Evolutionary conservation across 1,284 basidiomycete genomes (phyloP), one percentile per base, ranked within the genome.

Genomic region (Hymenochaete sp.): DNA sequence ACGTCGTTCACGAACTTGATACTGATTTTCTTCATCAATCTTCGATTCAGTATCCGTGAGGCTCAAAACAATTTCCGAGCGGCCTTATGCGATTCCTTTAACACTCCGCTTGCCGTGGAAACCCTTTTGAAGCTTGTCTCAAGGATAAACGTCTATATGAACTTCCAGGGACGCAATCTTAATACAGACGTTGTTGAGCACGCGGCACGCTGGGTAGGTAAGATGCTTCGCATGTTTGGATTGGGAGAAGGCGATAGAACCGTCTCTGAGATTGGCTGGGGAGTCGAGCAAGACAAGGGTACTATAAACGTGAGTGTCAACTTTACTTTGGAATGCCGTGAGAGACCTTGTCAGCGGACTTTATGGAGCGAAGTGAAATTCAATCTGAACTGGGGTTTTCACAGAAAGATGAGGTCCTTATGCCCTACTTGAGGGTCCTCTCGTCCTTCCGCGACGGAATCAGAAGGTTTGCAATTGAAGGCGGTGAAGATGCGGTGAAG

Each of bases 71-170:
- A 75, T 2, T 96, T 98, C 75, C 82, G 91, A 44, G 71, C 67
- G n/a, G 89, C 93, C 0, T 79, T 99, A 46, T 96, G 89, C 66
- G 95, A 99, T 64, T 97, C 93, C 1, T 97, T 98, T 72, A 95
- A 98, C 64, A 98, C 95, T 0, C 90, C 93, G 1, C 72, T 70
- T 11, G 95, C 92, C 0, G 66, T 98, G 36, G 74, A 77, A 53
- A 67, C 80, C 44, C 66, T 98, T 10, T 73, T 89, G 10, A 85
- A 93, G 51, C 69, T 98, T 24, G 80, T 98, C 21, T 86, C 85
- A n/a, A 75, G 79, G 44, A 82, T 88, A 13, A 98, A 98, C 61
- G 71, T 92, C 21, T 98, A 98, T 67, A 81, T 98, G 53, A 83
- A 77, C 48, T 57, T 71, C 25, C 73, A 72, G 27, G 72, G 72